Conservation (phyloP, 352 stramenopile species). For the Phytopythium chamaehyphon region DNA sequence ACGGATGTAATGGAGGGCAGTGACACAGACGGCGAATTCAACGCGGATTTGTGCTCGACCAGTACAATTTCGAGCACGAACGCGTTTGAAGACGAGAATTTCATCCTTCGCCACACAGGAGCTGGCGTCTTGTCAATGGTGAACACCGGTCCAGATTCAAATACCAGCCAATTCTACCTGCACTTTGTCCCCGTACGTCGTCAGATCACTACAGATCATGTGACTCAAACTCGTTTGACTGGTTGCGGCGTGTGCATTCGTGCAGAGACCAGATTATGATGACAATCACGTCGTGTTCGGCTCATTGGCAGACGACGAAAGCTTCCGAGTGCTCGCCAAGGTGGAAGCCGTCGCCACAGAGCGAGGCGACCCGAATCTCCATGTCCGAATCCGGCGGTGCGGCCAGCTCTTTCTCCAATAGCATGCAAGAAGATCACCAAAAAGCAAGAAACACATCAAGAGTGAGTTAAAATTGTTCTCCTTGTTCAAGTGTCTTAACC, state of each 20-base stretch:
- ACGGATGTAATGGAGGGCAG: not conserved
- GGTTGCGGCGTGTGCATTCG: not conserved
- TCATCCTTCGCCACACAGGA: conserved; percentile 86
- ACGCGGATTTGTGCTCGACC: not conserved
- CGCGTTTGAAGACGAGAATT: conserved; percentile 94
- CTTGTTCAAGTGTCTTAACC: not conserved
- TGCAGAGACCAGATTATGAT: conserved; percentile 65
- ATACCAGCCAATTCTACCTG: conserved; percentile 97
- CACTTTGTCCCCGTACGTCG: conserved; percentile 41
- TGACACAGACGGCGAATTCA: conserved; percentile 5
- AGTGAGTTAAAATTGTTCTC: not conserved
- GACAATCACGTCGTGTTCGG: conserved; percentile 82
- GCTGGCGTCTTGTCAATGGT: conserved; percentile 92
- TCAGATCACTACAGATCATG: not conserved
- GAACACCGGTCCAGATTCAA: conserved; percentile 93
- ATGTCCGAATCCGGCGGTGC: conserved; percentile 35
- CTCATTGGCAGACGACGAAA: conserved; percentile 39
- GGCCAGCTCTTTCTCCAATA: conserved; percentile 45
- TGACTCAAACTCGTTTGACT: not conserved
- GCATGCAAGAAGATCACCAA: conserved; percentile 5
- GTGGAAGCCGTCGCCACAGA: conserved; percentile 49
- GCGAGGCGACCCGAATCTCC: conserved; percentile 39
- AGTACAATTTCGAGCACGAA: not conserved
- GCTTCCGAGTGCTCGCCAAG: conserved; percentile 38
- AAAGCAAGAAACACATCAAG: not conserved